Conservation (phyloP, 2,329 filamentous ascomycete genomes). For the Penicillium hordei region DNA sequence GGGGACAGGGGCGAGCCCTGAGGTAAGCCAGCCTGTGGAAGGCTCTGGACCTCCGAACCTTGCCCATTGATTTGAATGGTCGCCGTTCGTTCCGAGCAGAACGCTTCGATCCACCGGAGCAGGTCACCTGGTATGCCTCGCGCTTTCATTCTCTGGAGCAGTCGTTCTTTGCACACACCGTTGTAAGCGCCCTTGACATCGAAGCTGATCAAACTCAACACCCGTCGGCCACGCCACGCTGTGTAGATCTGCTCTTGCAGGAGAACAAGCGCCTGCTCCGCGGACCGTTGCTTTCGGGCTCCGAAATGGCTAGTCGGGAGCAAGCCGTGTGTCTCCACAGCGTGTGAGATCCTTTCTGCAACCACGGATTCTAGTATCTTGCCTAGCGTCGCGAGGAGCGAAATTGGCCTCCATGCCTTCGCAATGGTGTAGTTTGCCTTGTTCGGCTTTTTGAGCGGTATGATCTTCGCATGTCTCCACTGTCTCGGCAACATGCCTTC, state of each 20-base stretch:
- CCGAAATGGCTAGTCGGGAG: conserved; percentile 41
- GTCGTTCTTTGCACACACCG: conserved; percentile 35
- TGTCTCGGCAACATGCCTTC: conserved; percentile 15
- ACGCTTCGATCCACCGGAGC: conserved; percentile 28
- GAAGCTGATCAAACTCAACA: conserved; percentile 13
- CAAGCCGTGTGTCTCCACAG: conserved; percentile 29
- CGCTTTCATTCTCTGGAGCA: conserved; percentile 35
- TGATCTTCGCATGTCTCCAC: conserved; percentile 23
- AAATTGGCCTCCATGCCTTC: conserved; percentile 26
- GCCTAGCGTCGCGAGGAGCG: conserved; percentile 28
- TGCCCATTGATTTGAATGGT: conserved; percentile 23
- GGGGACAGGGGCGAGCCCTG: conserved; percentile 25
- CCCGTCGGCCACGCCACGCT: conserved; percentile 18
- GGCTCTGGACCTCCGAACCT: conserved; percentile 13
- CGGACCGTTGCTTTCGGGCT: conserved; percentile 37
- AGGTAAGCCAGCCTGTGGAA: conserved; percentile 19
- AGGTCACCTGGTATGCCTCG: conserved; percentile 27
- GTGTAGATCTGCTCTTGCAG: conserved; percentile 26
- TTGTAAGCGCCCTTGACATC: conserved; percentile 11
- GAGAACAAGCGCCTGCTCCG: conserved; percentile 36
- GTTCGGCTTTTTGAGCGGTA: conserved; percentile 26
- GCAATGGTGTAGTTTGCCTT: conserved; percentile 23
- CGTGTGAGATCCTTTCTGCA: conserved; percentile 31
- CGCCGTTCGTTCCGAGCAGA: conserved; percentile 27
- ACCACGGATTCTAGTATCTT: conserved; percentile 35